phyloP scores from a whole-genome alignment of 148 eudicot genomes.

The Rhododendron molle region DNA sequence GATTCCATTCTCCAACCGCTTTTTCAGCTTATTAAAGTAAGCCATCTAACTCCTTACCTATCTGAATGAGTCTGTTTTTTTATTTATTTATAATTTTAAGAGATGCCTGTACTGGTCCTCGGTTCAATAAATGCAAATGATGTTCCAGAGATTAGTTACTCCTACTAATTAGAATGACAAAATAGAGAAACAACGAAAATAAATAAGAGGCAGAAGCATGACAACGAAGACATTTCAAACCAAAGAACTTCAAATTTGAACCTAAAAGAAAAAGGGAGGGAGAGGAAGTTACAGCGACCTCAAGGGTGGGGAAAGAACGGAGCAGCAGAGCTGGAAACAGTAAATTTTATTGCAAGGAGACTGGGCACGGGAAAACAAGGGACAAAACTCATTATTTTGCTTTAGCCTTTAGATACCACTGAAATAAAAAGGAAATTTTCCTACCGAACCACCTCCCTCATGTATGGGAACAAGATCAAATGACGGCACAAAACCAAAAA shows the following conservation, averaged over 20 bases:
- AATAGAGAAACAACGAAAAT: background rate
- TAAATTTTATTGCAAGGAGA: background rate
- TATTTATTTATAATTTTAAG: background rate
- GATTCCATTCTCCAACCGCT: background rate
- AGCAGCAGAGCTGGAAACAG: background rate
- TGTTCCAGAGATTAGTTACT: background rate
- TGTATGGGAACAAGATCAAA: background rate
- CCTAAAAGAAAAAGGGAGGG: background rate
- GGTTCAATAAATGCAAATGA: background rate
- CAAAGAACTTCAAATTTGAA: background rate
- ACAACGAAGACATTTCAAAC: background rate
- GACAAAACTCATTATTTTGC: background rate
- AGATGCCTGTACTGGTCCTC: background rate
- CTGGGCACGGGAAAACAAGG: background rate
- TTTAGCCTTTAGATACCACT: background rate
- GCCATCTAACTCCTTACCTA: background rate
- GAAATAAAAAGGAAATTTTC: background rate
- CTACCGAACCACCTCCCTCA: background rate
- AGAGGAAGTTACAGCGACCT: background rate
- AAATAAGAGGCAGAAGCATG: background rate
- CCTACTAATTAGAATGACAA: background rate
- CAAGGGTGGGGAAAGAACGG: background rate
- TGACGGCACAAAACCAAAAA: background rate
- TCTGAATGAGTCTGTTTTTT: background rate
- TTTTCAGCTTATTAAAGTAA: background rate